Evolutionary conservation across 129 eudicot species (phyloP).

Genomic region (Escallonia rubra): DNA sequence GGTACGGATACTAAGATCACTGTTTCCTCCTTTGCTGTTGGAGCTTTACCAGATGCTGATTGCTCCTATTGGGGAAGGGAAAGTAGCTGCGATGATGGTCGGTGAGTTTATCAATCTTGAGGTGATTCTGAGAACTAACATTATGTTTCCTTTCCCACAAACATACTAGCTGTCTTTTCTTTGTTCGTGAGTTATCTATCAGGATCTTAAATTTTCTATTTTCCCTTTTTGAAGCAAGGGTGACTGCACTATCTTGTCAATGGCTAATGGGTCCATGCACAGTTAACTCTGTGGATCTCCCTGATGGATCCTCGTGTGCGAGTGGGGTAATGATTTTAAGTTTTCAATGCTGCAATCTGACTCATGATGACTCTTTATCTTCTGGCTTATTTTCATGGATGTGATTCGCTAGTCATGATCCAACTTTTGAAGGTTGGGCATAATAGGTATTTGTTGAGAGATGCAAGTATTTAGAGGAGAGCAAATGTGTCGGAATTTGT

Average conservation of each 20-base stretch:
- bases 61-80: conserved; percentile 79
- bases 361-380: background rate
- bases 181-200: background rate
- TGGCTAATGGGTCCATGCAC: conserved; percentile 94
- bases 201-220: conserved; percentile 15
- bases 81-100: conserved; percentile 76
- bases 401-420: conserved; percentile 2
- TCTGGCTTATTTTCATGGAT: conserved; percentile 3
- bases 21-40: conserved; percentile 74
- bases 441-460: conserved; percentile 85
- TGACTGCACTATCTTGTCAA: conserved; percentile 83
- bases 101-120: conserved; percentile 47
- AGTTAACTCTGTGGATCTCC: conserved; percentile 67
- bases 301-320: conserved; percentile 65
- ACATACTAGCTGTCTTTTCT: background rate
- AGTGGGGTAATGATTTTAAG: conserved; percentile 57
- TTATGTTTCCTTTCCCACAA: background rate
- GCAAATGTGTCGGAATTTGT: conserved; percentile 95
- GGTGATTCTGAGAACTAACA: background rate
- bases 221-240: conserved; percentile 73
- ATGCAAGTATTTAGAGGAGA: conserved; percentile 94
- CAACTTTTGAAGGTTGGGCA: conserved; percentile 1
- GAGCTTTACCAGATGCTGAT: conserved; percentile 73
- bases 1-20: conserved; percentile 69
- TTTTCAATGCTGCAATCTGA: background rate